These are phyloP conservation scores for Aspergillus caelatus DNA, from an alignment of 2,329 filamentous ascomycete species.

Conservation along the genomic window DNA sequence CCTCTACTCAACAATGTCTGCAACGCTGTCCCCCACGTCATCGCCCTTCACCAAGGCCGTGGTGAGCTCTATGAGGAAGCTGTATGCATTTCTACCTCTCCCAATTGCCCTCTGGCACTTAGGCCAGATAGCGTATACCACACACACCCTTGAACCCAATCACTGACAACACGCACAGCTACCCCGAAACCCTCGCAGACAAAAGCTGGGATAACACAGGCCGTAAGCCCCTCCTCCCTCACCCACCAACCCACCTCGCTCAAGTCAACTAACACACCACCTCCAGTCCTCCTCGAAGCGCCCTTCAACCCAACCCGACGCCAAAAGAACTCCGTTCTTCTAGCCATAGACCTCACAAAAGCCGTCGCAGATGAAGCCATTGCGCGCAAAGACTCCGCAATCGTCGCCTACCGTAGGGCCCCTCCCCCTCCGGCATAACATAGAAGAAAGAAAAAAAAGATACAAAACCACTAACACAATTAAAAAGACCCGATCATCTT, in stretches of 20 bases:
- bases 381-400: constrained; percentile 70
- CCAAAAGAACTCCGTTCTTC: constrained; percentile 69
- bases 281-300: constrained; percentile 69
- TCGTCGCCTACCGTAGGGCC: constrained; percentile 86
- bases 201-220: constrained; percentile 97
- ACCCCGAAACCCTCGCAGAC: constrained; percentile 86
- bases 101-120: constrained; percentile 3
- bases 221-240: constrained; percentile 41
- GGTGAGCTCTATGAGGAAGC: constrained; percentile 74
- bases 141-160: background rate
- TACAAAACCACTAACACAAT: background rate
- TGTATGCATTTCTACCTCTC: constrained; percentile 59
- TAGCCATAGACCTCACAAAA: constrained; percentile 89
- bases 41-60: constrained; percentile 70
- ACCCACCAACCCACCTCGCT: background rate
- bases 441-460: background rate
- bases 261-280: constrained; percentile 8
- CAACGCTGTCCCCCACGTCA: constrained; percentile 35
- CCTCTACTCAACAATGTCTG: constrained; percentile 37
- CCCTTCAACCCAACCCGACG: constrained; percentile 61
- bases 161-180: constrained; percentile 55
- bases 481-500: constrained; percentile 90
- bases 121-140: constrained; percentile 1
- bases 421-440: background rate
- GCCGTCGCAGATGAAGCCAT: constrained; percentile 91